Evolutionary conservation across 371 early-diverging fungal species (phyloP), one percentile per base, ranked within the genome.

Genomic region (Lichtheimia hyalospora): DNA sequence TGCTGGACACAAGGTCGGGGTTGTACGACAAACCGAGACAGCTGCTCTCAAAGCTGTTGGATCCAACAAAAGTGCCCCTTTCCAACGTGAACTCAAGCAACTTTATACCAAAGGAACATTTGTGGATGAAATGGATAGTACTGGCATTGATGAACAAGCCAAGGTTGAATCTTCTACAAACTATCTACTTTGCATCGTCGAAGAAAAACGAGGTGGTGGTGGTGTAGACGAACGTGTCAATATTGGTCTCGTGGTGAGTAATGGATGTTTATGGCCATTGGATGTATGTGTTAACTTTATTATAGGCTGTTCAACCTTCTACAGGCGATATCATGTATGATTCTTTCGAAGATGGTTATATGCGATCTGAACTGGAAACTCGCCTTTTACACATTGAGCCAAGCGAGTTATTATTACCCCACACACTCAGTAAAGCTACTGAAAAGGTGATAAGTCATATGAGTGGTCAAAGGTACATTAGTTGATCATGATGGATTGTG

Each of bases 11-110:
- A 90, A 90, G 68, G 94, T 94, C 13, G 95, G 94, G 2, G 77
- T 95, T 6, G 89, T 95, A 16, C 75, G 88, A n/a, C 95, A 95
- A 66, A 81, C 80, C 40, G 94, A 95, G 61, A 93, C 93, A 0
- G 94, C 93, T 0, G 93, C 93, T 14, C 70, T 93, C 40, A 95
- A 95, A 66, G 89, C 92, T 0, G 82, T 77, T 4, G 86, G 92
- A 16, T 81, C 82, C 54, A 92, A 93, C 70, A 80, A 79, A 46
- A 79, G 73, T 23, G 87, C 85, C 3, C 92, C 93, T 0, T 95
- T 95, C 56, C 69, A 78, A 39, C 81, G 95, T 2, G 71, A 87
- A 64, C 74, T 95, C 24, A 82, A 84, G 39, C 86, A 91, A 41
- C 71, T 95, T 10, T 90, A 86, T 59, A 93, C 94, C 12, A 83